phyloP scores from a whole-genome alignment of 441 rosid genomes.

The Corymbia calophylla region DNA sequence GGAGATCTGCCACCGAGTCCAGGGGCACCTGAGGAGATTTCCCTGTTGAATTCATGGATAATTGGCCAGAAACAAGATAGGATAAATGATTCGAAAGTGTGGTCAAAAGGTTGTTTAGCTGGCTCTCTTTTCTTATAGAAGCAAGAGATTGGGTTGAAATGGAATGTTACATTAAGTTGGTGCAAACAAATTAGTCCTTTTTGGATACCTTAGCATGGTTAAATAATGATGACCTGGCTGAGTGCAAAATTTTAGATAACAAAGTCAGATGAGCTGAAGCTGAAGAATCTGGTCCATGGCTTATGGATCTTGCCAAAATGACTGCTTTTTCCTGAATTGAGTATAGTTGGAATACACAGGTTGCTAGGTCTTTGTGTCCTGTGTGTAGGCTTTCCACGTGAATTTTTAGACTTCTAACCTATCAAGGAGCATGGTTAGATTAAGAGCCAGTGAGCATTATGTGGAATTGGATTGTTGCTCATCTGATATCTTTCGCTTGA shows the following conservation, averaged over 20 bases:
- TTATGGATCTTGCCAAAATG: neutral
- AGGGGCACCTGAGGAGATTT: neutral
- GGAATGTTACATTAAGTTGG: neutral
- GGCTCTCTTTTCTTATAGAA: neutral
- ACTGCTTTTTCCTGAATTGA: neutral
- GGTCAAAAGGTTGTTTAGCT: neutral
- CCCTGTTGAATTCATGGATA: neutral
- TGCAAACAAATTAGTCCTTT: neutral
- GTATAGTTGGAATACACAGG: neutral
- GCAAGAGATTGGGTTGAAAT: neutral
- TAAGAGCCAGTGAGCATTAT: neutral
- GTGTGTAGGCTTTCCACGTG: neutral
- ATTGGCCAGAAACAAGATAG: neutral
- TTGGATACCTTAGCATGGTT: neutral
- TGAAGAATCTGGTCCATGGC: neutral
- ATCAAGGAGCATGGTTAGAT: neutral
- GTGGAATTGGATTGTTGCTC: neutral
- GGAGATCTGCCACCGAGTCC: neutral
- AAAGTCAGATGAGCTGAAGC: neutral
- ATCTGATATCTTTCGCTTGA: neutral
- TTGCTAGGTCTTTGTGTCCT: neutral
- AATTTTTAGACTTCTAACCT: neutral
- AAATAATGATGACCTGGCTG: neutral
- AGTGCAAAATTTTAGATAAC: neutral
- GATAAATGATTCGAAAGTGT: neutral